Conservation (phyloP, 345 rosid species). For the Syzygium jambos region DNA sequence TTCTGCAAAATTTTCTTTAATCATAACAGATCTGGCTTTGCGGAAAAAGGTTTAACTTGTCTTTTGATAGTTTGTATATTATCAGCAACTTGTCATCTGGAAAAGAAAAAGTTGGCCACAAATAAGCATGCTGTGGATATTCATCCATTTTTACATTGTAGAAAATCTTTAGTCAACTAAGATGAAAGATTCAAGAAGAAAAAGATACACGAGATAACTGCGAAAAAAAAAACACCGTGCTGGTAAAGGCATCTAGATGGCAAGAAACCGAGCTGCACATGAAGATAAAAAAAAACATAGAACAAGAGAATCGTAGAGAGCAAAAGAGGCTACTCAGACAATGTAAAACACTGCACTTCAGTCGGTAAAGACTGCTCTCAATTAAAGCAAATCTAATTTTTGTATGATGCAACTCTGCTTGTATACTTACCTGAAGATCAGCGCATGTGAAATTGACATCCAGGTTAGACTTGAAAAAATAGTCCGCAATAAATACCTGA, state of each 20-base stretch:
- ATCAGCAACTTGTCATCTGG: not conserved
- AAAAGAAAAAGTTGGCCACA: not conserved
- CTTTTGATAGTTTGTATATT: not conserved
- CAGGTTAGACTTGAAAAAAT: conserved; percentile 73
- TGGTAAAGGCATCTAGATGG: not conserved
- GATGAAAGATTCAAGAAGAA: not conserved
- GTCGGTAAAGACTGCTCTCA: not conserved
- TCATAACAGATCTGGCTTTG: not conserved
- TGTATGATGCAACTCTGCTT: not conserved
- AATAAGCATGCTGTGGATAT: not conserved
- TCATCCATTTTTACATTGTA: not conserved
- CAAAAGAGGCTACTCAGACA: not conserved
- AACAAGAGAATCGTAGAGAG: not conserved
- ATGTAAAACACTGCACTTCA: not conserved
- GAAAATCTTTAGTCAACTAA: not conserved
- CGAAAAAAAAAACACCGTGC: not conserved
- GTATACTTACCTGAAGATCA: conserved; percentile 61
- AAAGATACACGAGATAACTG: not conserved
- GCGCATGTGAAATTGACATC: conserved; percentile 58
- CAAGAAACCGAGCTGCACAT: not conserved
- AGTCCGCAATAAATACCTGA: conserved; percentile 95
- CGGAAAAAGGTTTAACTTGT: not conserved
- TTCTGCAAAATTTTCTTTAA: not conserved
- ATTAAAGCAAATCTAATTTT: not conserved
- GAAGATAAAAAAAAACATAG: not conserved